These are phyloP conservation scores for Capronia epimyces DNA, from an alignment of 2,329 filamentous ascomycete genomes.

Conservation along the genomic window DNA sequence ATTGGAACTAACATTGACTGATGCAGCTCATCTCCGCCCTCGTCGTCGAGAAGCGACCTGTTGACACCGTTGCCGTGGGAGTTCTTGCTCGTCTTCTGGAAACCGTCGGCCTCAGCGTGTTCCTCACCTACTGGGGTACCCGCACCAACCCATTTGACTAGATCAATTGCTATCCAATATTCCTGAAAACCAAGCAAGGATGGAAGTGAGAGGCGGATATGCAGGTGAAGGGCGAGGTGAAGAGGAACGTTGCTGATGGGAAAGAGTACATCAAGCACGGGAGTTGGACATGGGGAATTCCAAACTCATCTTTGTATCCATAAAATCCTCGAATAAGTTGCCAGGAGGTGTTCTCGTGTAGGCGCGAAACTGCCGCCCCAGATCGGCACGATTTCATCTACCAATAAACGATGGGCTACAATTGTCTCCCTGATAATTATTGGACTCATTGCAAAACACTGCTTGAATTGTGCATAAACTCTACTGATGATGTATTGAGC, in stretches of 20 bases:
- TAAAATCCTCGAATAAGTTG: neutral
- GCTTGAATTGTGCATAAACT: neutral
- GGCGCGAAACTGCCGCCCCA: neutral
- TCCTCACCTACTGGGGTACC: constrained; percentile 97
- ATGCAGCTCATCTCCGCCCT: constrained; percentile 75
- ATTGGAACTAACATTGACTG: neutral
- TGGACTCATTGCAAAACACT: neutral
- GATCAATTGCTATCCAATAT: constrained; percentile 6
- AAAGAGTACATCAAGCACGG: neutral
- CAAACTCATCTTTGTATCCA: constrained; percentile 7
- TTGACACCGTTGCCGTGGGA: constrained; percentile 84
- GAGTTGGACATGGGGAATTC: constrained; percentile 5
- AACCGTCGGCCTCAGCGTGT: constrained; percentile 83
- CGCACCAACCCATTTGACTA: constrained; percentile 88
- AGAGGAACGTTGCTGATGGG: neutral
- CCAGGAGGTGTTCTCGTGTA: neutral
- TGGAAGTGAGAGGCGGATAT: neutral
- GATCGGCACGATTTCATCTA: neutral
- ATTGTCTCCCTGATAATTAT: neutral
- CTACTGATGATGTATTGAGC: too few species aligned
- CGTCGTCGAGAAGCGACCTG: constrained; percentile 82
- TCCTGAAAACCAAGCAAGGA: neutral
- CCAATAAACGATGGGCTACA: neutral
- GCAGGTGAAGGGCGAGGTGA: neutral
- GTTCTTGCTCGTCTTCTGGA: constrained; percentile 80